Evolutionary conservation across 2,329 filamentous ascomycete species (phyloP).

Genomic region (Colletotrichum limetticola): DNA sequence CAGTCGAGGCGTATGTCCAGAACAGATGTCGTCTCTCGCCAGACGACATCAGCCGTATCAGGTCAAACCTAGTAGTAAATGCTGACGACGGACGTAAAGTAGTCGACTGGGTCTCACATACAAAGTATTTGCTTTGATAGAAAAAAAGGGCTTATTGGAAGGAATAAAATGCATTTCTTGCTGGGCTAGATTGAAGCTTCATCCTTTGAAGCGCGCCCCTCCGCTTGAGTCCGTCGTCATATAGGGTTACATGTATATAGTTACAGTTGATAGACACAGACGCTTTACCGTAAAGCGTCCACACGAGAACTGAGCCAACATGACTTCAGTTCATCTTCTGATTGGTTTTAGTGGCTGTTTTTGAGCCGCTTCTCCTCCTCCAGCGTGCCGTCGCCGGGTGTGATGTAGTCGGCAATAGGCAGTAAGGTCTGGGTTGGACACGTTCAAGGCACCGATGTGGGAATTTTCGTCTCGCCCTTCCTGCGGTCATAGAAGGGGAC

Average conservation of each 20-base stretch:
- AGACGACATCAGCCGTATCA: slow-evolving; percentile 64
- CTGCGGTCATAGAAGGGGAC: slow-evolving; percentile 71
- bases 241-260: slow-evolving; percentile 21
- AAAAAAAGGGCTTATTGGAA: not conserved
- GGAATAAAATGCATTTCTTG: not conserved
- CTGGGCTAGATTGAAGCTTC: not conserved
- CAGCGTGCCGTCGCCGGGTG: not conserved
- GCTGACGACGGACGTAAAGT: slow-evolving; percentile 7
- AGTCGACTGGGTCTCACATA: slow-evolving; percentile 29
- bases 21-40: slow-evolving; percentile 67
- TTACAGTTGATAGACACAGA: slow-evolving; percentile 21
- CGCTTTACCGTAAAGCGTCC: slow-evolving; percentile 9
- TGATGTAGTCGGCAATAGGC: not conserved
- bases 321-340: not conserved
- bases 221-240: slow-evolving; percentile 26
- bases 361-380: not conserved
- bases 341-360: not conserved
- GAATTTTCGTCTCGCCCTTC: slow-evolving; percentile 75
- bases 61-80: slow-evolving; percentile 58
- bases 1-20: slow-evolving; percentile 71
- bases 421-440: not conserved
- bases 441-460: slow-evolving; percentile 66
- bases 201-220: not conserved
- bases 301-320: not conserved
- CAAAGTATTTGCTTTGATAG: slow-evolving; percentile 6